Evolutionary conservation across 805 yeast genomes (phyloP).

Genomic region (Teunomyces funiuensis): DNA sequence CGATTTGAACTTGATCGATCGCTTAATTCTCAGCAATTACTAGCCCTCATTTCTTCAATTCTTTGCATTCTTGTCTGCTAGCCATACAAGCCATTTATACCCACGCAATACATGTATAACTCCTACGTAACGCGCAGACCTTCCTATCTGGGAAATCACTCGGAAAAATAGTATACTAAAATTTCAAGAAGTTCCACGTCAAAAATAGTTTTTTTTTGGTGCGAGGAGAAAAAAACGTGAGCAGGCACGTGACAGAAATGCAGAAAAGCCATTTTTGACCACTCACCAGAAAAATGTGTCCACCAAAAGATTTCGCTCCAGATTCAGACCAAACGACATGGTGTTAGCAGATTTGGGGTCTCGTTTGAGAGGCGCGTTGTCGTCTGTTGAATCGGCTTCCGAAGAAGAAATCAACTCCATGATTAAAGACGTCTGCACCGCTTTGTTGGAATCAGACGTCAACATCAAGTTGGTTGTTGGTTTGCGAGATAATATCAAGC

Average conservation of each 20-base stretch:
- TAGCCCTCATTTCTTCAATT: neutral
- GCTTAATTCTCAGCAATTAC: conserved; percentile 6
- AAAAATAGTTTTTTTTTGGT: too few species aligned
- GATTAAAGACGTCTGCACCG: conserved; percentile 87
- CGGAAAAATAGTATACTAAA: neutral
- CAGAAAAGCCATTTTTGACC: neutral
- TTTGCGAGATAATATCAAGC: conserved; percentile 59
- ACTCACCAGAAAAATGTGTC: neutral
- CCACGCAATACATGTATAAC: neutral
- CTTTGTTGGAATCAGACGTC: conserved; percentile 91
- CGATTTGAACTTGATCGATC: conserved; percentile 14
- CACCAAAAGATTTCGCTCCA: conserved; percentile 1
- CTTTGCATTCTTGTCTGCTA: conserved; percentile 2
- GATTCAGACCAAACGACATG: conserved; percentile 20
- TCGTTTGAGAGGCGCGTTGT: conserved; percentile 42
- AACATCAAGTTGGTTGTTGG: conserved; percentile 80
- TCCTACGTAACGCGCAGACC: neutral
- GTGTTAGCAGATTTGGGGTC: conserved; percentile 48
- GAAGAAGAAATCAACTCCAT: conserved; percentile 44
- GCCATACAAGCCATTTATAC: neutral
- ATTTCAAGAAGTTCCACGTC: too few species aligned
- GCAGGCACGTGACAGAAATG: neutral
- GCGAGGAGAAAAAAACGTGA: neutral
- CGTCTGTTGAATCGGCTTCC: conserved; percentile 41
- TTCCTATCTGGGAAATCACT: neutral